A percentile compares a stretch with the other conserved stretches of the same genome.
phyloP scores from a whole-genome alignment of 352 stramenopile genomes.

The Hyaloperonospora arabidopsidis region DNA sequence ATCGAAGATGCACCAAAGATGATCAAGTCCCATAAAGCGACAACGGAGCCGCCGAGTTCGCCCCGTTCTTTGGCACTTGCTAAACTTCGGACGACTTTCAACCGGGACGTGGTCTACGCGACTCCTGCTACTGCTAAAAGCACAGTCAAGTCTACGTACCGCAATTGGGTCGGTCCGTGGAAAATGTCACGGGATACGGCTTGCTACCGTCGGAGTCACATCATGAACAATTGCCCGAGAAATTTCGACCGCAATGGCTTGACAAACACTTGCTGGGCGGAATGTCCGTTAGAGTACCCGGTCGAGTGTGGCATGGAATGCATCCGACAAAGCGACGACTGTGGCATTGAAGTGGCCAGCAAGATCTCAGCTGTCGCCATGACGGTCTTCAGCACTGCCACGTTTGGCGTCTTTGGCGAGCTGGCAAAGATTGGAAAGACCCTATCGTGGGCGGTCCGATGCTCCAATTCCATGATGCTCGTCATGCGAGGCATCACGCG shows the following conservation, averaged over 20 bases:
- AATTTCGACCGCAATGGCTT: conserved; percentile 37
- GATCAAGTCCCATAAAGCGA: no score
- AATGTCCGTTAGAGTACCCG: conserved; percentile 34
- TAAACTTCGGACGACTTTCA: no score
- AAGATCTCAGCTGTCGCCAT: conserved; percentile 16
- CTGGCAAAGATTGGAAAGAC: conserved; percentile 17
- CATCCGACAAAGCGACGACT: conserved; percentile 39
- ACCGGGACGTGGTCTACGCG: background rate
- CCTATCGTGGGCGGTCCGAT: conserved; percentile 14
- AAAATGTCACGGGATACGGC: conserved; percentile 10
- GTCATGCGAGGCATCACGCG: conserved; percentile 15
- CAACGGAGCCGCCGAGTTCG: no score
- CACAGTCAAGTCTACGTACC: conserved; percentile 15
- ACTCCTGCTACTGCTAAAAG: conserved; percentile 17
- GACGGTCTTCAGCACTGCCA: conserved; percentile 1
- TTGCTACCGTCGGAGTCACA: conserved; percentile 23
- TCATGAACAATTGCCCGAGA: conserved; percentile 23
- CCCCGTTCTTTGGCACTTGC: no score
- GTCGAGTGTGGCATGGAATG: conserved; percentile 39
- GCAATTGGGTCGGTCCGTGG: conserved; percentile 32
- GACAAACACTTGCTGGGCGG: conserved; percentile 37
- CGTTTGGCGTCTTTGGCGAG: conserved; percentile 28
- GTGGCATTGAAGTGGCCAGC: conserved; percentile 29
- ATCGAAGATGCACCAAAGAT: no score
- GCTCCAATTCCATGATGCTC: conserved; percentile 6